Base-by-base conservation (phyloP, 2,329 filamentous ascomycete species). In the Aspergillus fijiensis region DNA sequence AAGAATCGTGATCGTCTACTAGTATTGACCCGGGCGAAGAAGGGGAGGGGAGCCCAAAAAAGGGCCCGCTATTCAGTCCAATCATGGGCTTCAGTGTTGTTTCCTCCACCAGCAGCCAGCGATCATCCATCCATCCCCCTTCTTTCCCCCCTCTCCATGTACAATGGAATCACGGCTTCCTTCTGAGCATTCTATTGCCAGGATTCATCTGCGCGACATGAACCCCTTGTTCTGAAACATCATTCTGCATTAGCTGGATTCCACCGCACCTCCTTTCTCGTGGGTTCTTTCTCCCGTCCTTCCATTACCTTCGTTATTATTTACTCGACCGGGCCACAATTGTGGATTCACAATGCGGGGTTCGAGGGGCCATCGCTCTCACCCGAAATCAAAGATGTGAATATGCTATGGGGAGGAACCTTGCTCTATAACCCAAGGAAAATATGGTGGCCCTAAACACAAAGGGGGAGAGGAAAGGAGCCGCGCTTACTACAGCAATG, bases 131-230 rank as follows among this genome's bases (percentile, higher is more conserved):
- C 27, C 27, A 27, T 27, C 27, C 7, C 6, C 33, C 16, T 5
- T 33, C n/a, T 16, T 25, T 35, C 31, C 23, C 19, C 19, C 21
- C n/a, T 16, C n/a, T 47, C 56, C 35, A 55, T 59, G 51, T 45
- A 53, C 51, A 53, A 25, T 35, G 33, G 27, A 27, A 53, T 55
- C 50, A 55, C 49, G 58, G 52, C 31, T 57, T 53, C 42, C 35
- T 45, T 58, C 58, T 57, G 49, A 55, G 51, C 25, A 53, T 49
- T 58, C 57, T 65, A 64, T 61, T 61, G 64, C 57, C 64, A 65
- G 60, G 60, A 60, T 64, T 67, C 55, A 61, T 65, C 67, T 71
- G 70, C 71, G 70, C 67, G 69, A 72, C 70, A 71, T 70, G 65
- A 62, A 57, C 60, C 58, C 55, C 67, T 69, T 66, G 61, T 66